Conservation (phyloP, 208 protist species). For the Wallacemonas collosoma region DNA sequence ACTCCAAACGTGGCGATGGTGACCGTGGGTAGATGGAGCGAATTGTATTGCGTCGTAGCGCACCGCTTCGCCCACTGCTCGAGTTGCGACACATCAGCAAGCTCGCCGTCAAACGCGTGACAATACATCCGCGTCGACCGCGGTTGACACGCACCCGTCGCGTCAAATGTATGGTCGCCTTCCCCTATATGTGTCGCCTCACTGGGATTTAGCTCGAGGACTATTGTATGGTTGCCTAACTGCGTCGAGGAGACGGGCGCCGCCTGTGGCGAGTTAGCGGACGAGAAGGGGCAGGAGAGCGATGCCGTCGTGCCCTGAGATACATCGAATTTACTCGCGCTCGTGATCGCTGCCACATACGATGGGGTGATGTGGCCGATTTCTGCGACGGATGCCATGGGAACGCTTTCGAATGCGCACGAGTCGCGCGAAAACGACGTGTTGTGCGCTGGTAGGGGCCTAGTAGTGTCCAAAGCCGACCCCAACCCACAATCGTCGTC, state of each 20-base stretch:
- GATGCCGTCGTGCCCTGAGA: conserved; percentile 2
- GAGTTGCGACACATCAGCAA: conserved; percentile 2
- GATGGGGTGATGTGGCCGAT: background rate
- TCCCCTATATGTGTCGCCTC: no score
- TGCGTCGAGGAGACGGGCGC: background rate
- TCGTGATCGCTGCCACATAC: background rate
- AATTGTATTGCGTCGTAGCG: background rate
- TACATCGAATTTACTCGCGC: background rate
- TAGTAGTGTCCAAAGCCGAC: no score
- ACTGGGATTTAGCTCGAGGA: background rate
- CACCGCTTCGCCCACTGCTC: conserved; percentile 9
- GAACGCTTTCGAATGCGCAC: background rate
- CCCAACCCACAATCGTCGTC: background rate
- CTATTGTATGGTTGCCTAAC: background rate
- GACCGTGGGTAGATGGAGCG: background rate
- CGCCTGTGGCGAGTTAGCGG: background rate
- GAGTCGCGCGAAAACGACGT: background rate
- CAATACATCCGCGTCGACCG: conserved; percentile 6
- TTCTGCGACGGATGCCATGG: background rate
- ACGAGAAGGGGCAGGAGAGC: background rate
- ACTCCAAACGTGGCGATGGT: background rate
- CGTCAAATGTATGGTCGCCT: no score
- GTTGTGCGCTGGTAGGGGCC: background rate
- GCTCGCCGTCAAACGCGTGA: conserved; percentile 5
- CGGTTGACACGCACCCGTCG: background rate